Evolutionary conservation across 2,329 filamentous ascomycete genomes (phyloP).

Genomic region (Saccharata proteae): DNA sequence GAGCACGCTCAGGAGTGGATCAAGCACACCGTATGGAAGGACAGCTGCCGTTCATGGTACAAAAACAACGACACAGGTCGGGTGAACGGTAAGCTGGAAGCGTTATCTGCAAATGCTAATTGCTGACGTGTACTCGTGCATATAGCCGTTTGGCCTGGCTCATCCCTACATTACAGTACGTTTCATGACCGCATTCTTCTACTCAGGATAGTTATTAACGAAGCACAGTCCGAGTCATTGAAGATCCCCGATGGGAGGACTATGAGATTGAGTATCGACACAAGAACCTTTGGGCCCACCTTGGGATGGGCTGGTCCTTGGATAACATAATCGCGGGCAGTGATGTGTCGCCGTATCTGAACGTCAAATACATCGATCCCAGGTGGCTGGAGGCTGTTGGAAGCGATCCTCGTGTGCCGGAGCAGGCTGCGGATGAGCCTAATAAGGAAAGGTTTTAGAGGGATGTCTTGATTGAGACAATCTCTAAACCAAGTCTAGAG

Average conservation of each 20-base stretch:
- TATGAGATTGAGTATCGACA: conserved; percentile 29
- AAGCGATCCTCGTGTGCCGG: too few relatives aligned
- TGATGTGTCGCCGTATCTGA: conserved; percentile 28
- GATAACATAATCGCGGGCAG: conserved; percentile 14
- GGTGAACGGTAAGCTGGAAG: conserved; percentile 15
- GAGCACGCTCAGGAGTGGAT: conserved; percentile 35
- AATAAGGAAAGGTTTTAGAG: not conserved
- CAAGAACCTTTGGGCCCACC: conserved; percentile 29
- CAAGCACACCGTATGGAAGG: conserved; percentile 38
- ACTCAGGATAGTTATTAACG: not conserved
- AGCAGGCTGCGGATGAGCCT: conserved; percentile 1
- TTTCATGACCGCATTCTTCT: not conserved
- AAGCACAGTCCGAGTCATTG: conserved; percentile 20
- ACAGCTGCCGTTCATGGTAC: conserved; percentile 34
- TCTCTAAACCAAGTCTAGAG: too few relatives aligned
- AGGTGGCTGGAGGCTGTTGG: conserved; percentile 26
- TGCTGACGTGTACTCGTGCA: not conserved
- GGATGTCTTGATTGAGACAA: too few relatives aligned
- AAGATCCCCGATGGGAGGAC: conserved; percentile 30
- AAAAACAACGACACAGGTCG: conserved; percentile 29
- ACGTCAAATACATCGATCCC: conserved; percentile 29
- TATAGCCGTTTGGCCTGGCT: conserved; percentile 39
- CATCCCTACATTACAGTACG: conserved; percentile 35
- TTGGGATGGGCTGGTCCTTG: conserved; percentile 30
- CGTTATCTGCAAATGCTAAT: not conserved